phyloP scores from a whole-genome alignment of 257 asterid species.

The Plantago elongata region DNA sequence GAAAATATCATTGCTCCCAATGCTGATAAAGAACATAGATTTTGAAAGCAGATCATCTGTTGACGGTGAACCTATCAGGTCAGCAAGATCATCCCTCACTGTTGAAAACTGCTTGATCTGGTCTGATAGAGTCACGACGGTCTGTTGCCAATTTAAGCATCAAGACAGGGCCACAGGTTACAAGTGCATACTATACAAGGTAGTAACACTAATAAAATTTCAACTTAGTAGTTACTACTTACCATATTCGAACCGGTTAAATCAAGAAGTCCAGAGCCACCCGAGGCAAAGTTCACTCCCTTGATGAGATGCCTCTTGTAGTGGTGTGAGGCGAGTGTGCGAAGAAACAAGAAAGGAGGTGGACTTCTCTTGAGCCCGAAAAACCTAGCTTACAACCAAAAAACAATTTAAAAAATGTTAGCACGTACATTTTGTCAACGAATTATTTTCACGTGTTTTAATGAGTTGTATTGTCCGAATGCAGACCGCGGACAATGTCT shows the following conservation, averaged over 20 bases:
- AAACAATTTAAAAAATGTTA: slow-evolving; percentile 1
- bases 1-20: slow-evolving; percentile 70
- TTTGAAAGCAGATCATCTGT: slow-evolving; percentile 33
- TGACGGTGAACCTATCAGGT: slow-evolving; percentile 31
- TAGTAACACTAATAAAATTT: too few species aligned
- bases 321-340: slow-evolving; percentile 17
- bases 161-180: background rate
- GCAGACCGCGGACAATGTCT: too few species aligned
- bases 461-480: background rate
- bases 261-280: slow-evolving; percentile 48
- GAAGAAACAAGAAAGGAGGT: slow-evolving; percentile 35
- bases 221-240: background rate
- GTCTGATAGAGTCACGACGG: slow-evolving; percentile 44
- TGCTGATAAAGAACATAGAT: slow-evolving; percentile 57
- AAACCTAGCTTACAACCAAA: slow-evolving; percentile 24
- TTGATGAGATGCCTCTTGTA: slow-evolving; percentile 21
- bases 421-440: background rate
- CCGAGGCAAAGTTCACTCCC: slow-evolving; percentile 65
- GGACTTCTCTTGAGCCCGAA: slow-evolving; percentile 43
- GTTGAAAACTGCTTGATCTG: slow-evolving; percentile 54
- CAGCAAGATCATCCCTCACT: slow-evolving; percentile 31
- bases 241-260: slow-evolving; percentile 32
- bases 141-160: slow-evolving; percentile 29
- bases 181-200: background rate
- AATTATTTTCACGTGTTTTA: background rate